Evolutionary conservation across 768 basidiomycete genomes (phyloP), one percentile per base, ranked within the genome.

Genomic region (Piloderma croceum): DNA sequence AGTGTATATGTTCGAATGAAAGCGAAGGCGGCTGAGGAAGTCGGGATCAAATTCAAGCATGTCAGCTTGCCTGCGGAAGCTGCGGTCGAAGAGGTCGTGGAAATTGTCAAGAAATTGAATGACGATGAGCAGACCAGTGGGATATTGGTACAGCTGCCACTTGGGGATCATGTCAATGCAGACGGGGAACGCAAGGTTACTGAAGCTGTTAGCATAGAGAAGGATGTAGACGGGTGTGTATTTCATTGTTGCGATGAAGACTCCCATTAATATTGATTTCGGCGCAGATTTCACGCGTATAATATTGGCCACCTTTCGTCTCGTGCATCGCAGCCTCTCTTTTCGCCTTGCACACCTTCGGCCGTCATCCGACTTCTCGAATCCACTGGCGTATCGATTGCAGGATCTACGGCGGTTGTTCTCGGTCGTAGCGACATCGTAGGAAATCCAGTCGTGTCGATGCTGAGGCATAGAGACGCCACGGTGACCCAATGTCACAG

Each of bases 401-500:
- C 79, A 15, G 93, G 96, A 39, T 70, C 87, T 29, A 77, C 81
- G 54, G 81, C 85, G 9, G 93, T 97, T 43, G 91, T 99, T 18
- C 82, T 99, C 32, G 96, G 96, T 45, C 83, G 96, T 49, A 91
- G 88, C 57, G 96, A 99, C 57, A 98, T 99, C 53, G 96, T 99
- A 41, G 96, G 96, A 40, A 94, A 80, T 51, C 96, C 96, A 21
- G 92, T 97, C 36, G 82, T 83, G 25, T 84, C 90, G 24, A 82
- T 99, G 74, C 71, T 99, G 39, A 73, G 90, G 51, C 86, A 83
- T 59, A 78, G 76, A 45, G 87, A 98, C 57, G 93, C 96, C 2
- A 99, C 96, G 17, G 91, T 98, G 46, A 98, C 92, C 17, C 94
- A 97, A 62, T 98, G 94, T 62, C 96, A 99, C 63, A 92, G 90